Conservation (phyloP, 1,139 yeast species). For the Insectozyma bohioensis region DNA sequence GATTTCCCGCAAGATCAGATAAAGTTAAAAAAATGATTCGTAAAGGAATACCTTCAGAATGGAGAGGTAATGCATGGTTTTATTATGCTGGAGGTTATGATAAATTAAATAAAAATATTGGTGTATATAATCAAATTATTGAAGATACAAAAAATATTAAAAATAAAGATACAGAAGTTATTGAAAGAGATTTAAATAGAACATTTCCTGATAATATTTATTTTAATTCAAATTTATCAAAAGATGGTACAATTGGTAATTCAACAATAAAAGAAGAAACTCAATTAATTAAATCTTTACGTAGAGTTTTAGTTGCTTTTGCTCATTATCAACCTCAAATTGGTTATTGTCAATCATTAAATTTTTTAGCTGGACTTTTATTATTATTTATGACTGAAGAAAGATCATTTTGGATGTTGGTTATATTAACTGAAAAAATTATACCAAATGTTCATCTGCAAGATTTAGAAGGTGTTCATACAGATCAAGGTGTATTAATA, state of each 20-base stretch:
- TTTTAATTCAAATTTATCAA: slow-evolving; percentile 40
- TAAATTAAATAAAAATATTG: slow-evolving; percentile 62
- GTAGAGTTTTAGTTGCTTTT: slow-evolving; percentile 82
- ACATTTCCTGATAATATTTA: slow-evolving; percentile 92
- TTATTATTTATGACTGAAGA: slow-evolving; percentile 86
- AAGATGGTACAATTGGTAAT: not conserved
- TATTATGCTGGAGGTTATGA: slow-evolving; percentile 92
- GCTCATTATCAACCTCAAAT: slow-evolving; percentile 85
- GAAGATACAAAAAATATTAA: slow-evolving; percentile 49
- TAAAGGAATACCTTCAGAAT: slow-evolving; percentile 93
- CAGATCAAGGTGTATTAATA: slow-evolving; percentile 94
- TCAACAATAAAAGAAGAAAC: slow-evolving; percentile 42
- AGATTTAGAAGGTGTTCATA: slow-evolving; percentile 88
- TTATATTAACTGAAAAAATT: slow-evolving; percentile 78
- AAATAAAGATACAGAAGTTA: slow-evolving; percentile 82
- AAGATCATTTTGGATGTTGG: slow-evolving; percentile 92
- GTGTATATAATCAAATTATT: slow-evolving; percentile 69
- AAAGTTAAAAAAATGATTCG: slow-evolving; percentile 80
- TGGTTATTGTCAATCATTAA: slow-evolving; percentile 94
- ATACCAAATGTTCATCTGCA: slow-evolving; percentile 92
- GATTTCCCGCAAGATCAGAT: slow-evolving; percentile 85
- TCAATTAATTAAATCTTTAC: slow-evolving; percentile 63
- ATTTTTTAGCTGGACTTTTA: slow-evolving; percentile 84
- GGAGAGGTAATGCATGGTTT: slow-evolving; percentile 98
- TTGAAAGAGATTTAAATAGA: slow-evolving; percentile 87